Base-by-base conservation (phyloP, 306 rosid genomes). In the Malus sylvestris region DNA sequence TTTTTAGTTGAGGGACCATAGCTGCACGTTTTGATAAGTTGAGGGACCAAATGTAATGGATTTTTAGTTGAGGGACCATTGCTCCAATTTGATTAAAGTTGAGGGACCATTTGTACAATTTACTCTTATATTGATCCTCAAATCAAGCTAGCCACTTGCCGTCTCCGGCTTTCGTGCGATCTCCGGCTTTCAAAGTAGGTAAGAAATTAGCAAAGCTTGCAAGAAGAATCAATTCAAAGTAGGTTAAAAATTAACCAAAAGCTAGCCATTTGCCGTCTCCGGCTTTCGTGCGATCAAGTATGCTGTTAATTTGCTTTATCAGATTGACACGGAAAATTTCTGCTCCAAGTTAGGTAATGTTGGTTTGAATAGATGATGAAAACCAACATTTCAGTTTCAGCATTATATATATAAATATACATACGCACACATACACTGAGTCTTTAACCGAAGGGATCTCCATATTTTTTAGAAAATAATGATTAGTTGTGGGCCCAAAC, bases 321-420 rank as follows among this genome's bases (percentile, higher is more conserved):
- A 45, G 22, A 15, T 66, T 67, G 32, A 40, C 78, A 18, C 15
- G 71, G 46, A 35, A 69, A 0, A 5, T 20, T 32, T 38, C 10
- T 44, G 68, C 81, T 71, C 12, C 10, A 12, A 20, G 33, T 71
- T 76, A 35, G 81, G 75, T 81, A 49, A 71, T 57, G 67, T 72
- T 72, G 85, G 75, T 77, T 72, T 71, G 78, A 71, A 51, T 51
- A 51, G 57, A 59, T 6, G 5, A 72, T 58, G 11, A 73, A 73
- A n/a, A 13, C 33, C 62, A 3, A 57, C 20, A 6, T 15, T 49
- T 49, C 55, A 15, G 55, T 49, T 15, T 49, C 18, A 49, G 3
- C 55, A 38, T 38, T 38, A 7, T 35, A 33, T 33, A 33, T 33
- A 32, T 32, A 29, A 2, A 29, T 29, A 29, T 3, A 29, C 30